phyloP scores from a whole-genome alignment of 805 yeast species.

The Candida stauntonica region DNA sequence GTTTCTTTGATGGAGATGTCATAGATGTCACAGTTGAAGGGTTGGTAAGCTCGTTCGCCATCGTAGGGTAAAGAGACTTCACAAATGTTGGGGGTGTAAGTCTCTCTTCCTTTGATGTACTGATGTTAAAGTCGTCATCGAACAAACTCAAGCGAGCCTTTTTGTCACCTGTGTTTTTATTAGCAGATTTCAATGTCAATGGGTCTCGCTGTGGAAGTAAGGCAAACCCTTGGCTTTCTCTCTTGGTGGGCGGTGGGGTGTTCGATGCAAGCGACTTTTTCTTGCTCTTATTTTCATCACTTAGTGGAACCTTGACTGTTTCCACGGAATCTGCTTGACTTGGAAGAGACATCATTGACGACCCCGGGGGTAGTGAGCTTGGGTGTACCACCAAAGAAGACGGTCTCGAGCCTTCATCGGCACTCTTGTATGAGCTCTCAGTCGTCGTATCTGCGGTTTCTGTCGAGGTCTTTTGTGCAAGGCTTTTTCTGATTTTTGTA shows the following conservation, averaged over 20 bases:
- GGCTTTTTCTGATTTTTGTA: conserved; percentile 41
- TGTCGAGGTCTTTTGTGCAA: conserved; percentile 31
- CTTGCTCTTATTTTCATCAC: conserved; percentile 13
- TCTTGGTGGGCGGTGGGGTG: conserved; percentile 21
- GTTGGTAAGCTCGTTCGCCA: conserved; percentile 10
- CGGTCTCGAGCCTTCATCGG: conserved; percentile 17
- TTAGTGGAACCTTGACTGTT: conserved; percentile 19
- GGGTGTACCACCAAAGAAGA: conserved; percentile 17
- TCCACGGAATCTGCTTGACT: conserved; percentile 11
- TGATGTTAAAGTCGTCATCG: conserved; percentile 9
- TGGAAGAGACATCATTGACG: conserved; percentile 1
- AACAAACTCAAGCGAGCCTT: conserved; percentile 19
- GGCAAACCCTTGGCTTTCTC: conserved; percentile 30
- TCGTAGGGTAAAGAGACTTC: conserved; percentile 20
- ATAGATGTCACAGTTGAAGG: conserved; percentile 7
- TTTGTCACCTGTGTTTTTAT: conserved; percentile 10
- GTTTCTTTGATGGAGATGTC: conserved; percentile 11
- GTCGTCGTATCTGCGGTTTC: conserved; percentile 9
- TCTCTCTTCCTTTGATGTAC: conserved; percentile 11
- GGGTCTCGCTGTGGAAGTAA: conserved; percentile 29
- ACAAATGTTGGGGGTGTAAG: conserved; percentile 7
- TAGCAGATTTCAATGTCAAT: conserved; percentile 26
- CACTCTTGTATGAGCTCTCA: conserved; percentile 23
- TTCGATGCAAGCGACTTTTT: conserved; percentile 8
- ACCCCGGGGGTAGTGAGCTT: conserved; percentile 6